Percentiles rank a stretch among this genome's conserved stretches.
Conservation (phyloP, 345 rosid species). For the Crucihimalaya himalaica region DNA sequence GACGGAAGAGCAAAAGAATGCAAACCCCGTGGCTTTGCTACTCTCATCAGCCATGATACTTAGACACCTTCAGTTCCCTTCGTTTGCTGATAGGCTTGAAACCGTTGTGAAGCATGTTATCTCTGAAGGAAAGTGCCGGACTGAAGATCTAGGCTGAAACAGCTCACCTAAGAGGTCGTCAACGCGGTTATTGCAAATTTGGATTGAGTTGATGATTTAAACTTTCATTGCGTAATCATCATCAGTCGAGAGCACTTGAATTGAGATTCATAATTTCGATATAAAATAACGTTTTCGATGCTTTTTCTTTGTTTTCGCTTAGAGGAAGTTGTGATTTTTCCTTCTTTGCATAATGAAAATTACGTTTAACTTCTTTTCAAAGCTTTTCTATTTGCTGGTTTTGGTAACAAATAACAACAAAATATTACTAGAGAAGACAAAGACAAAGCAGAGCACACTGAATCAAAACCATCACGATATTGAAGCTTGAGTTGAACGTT, state of each 20-base stretch:
- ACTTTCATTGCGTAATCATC: neutral
- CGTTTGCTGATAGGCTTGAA: constrained; percentile 92
- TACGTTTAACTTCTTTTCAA: neutral
- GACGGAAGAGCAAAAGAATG: constrained; percentile 62
- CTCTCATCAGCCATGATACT: constrained; percentile 98
- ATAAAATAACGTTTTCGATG: neutral
- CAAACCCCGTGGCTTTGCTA: constrained; percentile 86
- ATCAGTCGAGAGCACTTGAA: constrained; percentile 20
- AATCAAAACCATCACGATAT: constrained; percentile 31
- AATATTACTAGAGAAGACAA: constrained; percentile 36
- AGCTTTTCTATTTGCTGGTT: neutral
- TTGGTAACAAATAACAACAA: constrained; percentile 17
- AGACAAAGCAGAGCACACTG: constrained; percentile 43
- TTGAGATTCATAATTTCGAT: neutral
- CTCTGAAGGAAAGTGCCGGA: constrained; percentile 54
- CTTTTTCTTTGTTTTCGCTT: neutral
- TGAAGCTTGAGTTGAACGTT: constrained; percentile 42
- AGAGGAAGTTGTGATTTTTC: neutral
- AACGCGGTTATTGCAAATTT: constrained; percentile 35
- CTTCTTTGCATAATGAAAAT: constrained; percentile 22
- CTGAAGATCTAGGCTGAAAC: constrained; percentile 44
- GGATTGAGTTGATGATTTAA: constrained; percentile 21
- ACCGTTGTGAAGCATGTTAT: constrained; percentile 74
- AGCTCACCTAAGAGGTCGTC: constrained; percentile 43
- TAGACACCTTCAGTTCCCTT: constrained; percentile 87